phyloP scores from a whole-genome alignment of 768 basidiomycete genomes.

The Phaeotremella fagi region DNA sequence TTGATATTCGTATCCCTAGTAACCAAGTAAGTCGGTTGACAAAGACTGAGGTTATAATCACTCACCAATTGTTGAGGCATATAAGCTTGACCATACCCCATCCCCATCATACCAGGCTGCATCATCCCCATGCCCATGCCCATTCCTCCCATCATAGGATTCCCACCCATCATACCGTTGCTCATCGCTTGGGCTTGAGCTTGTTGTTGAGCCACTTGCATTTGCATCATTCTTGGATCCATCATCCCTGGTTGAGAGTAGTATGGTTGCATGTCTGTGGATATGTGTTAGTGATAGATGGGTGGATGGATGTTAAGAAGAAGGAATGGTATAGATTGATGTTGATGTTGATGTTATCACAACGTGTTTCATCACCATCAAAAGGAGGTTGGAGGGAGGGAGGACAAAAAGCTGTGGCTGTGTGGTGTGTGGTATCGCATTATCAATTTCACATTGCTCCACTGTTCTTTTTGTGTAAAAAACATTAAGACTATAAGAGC shows the following conservation, averaged over 20 bases:
- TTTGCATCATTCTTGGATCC: constrained; percentile 7
- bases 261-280: not conserved
- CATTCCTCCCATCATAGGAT: constrained; percentile 4
- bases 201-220: constrained; percentile 4
- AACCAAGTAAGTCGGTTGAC: not conserved
- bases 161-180: constrained; percentile 7
- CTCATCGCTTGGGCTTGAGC: constrained; percentile 16
- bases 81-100: constrained; percentile 16
- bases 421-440: no score
- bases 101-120: not conserved
- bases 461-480: no score
- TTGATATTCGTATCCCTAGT: constrained; percentile 40
- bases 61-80: constrained; percentile 15
- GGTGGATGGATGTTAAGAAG: no score
- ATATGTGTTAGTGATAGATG: no score
- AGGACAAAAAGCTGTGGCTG: no score
- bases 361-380: no score
- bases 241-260: constrained; percentile 3
- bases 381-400: no score
- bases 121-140: constrained; percentile 1
- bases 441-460: no score
- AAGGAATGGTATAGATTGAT: no score
- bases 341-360: no score
- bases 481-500: no score
- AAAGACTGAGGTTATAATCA: not conserved